Percentiles rank a stretch among this genome's conserved stretches.
These are phyloP conservation scores for Fusarium verrucosum DNA, from an alignment of 2,329 filamentous ascomycete genomes.

Conservation along the genomic window DNA sequence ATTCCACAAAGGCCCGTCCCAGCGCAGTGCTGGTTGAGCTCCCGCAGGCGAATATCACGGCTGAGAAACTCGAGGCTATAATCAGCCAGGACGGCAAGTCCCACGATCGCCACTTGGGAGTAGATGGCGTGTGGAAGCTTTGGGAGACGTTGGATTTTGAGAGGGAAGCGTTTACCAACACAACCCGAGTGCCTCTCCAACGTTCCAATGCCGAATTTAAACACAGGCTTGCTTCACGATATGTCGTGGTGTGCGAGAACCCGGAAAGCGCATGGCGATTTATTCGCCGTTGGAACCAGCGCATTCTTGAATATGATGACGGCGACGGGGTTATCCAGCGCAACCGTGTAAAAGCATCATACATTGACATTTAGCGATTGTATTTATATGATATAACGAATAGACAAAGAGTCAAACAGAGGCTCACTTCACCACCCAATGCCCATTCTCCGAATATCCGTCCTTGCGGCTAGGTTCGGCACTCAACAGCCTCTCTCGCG, in stretches of 20 bases:
- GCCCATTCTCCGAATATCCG: neutral
- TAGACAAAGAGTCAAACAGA: conserved; percentile 7
- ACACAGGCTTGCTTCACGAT: conserved; percentile 42
- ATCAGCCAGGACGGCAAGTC: conserved; percentile 21
- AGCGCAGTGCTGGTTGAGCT: conserved; percentile 47
- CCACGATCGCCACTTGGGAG: conserved; percentile 25
- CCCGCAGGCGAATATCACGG: conserved; percentile 45
- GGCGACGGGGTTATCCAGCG: conserved; percentile 14
- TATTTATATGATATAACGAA: conserved; percentile 3
- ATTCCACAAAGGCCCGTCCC: conserved; percentile 40
- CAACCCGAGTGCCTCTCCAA: conserved; percentile 5
- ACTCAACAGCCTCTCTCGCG: conserved; percentile 1
- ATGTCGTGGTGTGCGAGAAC: conserved; percentile 48
- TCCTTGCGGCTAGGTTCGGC: neutral
- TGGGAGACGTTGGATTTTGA: conserved; percentile 5
- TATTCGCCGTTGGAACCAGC: conserved; percentile 54
- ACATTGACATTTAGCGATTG: conserved; percentile 48
- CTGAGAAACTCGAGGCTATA: conserved; percentile 26
- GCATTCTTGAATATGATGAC: conserved; percentile 40
- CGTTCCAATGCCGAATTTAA: conserved; percentile 26
- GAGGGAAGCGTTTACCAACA: neutral
- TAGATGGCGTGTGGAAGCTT: conserved; percentile 24
- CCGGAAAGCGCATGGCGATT: conserved; percentile 52
- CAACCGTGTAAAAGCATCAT: conserved; percentile 45
- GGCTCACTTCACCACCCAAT: conserved; percentile 4